Percentiles rank a stretch among this genome's conserved stretches.
Evolutionary conservation across 495 filamentous ascomycete genomes (phyloP).

Genomic region (Talaromyces wortmannii): DNA sequence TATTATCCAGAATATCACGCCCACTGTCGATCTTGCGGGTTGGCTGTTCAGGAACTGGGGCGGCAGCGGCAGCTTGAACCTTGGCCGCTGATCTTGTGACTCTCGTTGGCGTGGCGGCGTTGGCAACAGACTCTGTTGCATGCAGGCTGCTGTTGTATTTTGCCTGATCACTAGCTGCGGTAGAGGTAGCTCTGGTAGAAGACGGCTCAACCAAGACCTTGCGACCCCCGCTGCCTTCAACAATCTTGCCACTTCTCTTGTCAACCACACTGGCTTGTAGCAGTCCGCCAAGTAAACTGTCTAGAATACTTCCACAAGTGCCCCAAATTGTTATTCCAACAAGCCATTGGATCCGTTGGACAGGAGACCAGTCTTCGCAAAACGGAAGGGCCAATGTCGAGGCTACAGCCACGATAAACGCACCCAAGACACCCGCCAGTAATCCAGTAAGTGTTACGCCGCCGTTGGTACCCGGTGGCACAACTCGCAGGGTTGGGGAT

Average conservation of each 20-base stretch:
- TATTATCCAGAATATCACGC: slow-evolving; percentile 79
- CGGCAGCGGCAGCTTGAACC: neutral
- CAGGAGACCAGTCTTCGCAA: slow-evolving; percentile 46
- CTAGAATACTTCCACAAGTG: slow-evolving; percentile 69
- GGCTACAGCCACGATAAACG: slow-evolving; percentile 61
- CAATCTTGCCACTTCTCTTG: slow-evolving; percentile 71
- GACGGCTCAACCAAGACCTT: slow-evolving; percentile 54
- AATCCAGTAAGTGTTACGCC: slow-evolving; percentile 73
- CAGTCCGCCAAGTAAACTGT: slow-evolving; percentile 79
- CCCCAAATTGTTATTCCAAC: slow-evolving; percentile 63
- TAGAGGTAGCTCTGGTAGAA: slow-evolving; percentile 10
- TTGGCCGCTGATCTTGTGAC: slow-evolving; percentile 10
- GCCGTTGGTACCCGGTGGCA: slow-evolving; percentile 89
- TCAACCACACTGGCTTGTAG: slow-evolving; percentile 87
- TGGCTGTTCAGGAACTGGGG: slow-evolving; percentile 34
- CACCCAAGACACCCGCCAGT: slow-evolving; percentile 65
- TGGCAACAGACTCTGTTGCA: slow-evolving; percentile 25
- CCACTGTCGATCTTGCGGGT: slow-evolving; percentile 69
- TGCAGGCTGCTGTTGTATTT: slow-evolving; percentile 3
- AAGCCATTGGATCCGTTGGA: slow-evolving; percentile 48
- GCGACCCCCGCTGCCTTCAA: slow-evolving; percentile 78
- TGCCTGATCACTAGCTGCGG: neutral
- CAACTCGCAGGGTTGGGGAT: slow-evolving; percentile 62
- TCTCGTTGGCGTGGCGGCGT: slow-evolving; percentile 22
- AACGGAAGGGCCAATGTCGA: slow-evolving; percentile 63